phyloP scores from a whole-genome alignment of 257 asterid genomes.

The Solanum tarapatanum region DNA sequence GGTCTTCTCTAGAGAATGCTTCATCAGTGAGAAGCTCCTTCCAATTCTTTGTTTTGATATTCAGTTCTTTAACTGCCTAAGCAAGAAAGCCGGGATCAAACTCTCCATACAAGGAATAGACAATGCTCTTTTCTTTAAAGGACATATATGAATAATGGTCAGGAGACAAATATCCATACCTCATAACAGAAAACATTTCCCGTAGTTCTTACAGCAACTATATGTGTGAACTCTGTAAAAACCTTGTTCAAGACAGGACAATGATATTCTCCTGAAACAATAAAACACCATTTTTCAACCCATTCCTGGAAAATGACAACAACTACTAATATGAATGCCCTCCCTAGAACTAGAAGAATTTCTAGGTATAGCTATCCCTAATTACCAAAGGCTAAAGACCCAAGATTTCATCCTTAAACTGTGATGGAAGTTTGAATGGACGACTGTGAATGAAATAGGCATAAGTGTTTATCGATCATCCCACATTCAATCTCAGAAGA shows the following conservation, averaged over 20 bases:
- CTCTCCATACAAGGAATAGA: not conserved
- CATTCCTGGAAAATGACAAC: not conserved
- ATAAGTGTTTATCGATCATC: not conserved
- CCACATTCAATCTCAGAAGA: not conserved
- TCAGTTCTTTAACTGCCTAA: slow-evolving; percentile 89
- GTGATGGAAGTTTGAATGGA: not conserved
- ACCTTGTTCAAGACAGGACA: slow-evolving; percentile 95
- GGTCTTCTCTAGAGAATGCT: slow-evolving; percentile 70
- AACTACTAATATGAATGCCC: not conserved
- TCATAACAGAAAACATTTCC: slow-evolving; percentile 95
- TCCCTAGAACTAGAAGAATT: not conserved
- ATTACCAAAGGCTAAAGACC: not conserved
- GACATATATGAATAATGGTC: not conserved
- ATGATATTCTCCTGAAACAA: slow-evolving; percentile 65
- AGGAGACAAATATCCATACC: slow-evolving; percentile 26
- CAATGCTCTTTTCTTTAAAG: not conserved
- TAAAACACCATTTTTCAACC: not conserved
- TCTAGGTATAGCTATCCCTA: not conserved
- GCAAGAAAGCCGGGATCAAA: not conserved
- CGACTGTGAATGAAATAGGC: not conserved
- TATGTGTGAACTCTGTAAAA: slow-evolving; percentile 81
- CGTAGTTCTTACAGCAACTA: slow-evolving; percentile 84
- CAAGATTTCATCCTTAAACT: not conserved
- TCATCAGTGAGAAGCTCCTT: slow-evolving; percentile 97
- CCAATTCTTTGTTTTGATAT: slow-evolving; percentile 90